Percentiles rank a stretch among this genome's conserved stretches.
Conservation (phyloP, 1,139 yeast genomes). For the Geotrichum candidum region DNA sequence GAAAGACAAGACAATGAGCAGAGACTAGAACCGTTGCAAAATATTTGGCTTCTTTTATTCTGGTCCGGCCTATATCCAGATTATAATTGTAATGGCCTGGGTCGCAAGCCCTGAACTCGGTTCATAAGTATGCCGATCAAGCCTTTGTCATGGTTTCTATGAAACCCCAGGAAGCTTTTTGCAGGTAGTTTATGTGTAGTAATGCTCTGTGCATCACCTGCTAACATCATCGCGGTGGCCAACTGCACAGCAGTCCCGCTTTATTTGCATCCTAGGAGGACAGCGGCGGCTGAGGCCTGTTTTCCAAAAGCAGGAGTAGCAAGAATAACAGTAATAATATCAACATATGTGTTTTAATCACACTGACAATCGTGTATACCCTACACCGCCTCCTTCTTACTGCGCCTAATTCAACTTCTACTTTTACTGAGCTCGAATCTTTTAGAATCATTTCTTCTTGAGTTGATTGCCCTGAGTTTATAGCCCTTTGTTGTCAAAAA, state of each 20-base stretch:
- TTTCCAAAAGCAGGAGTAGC: not conserved
- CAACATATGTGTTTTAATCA: not conserved
- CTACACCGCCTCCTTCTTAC: no score
- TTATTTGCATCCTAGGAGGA: not conserved
- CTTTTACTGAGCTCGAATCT: no score
- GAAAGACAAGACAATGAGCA: no score
- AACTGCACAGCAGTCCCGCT: not conserved
- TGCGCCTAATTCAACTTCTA: no score
- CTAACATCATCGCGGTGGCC: not conserved
- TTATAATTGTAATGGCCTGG: not conserved
- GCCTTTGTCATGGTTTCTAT: not conserved
- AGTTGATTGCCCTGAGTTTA: not conserved
- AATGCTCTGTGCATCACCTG: not conserved
- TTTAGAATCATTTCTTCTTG: no score
- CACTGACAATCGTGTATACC: not conserved
- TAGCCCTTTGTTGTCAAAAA: no score
- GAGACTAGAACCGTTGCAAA: not conserved
- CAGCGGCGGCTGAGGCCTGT: not conserved
- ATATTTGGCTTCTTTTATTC: not conserved
- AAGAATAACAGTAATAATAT: not conserved
- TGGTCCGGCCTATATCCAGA: not conserved
- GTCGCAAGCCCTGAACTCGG: not conserved
- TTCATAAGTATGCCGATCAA: not conserved
- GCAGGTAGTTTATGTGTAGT: no score
- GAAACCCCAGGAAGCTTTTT: not conserved